phyloP scores from a whole-genome alignment of 257 asterid species.

The Agastache rugosa region DNA sequence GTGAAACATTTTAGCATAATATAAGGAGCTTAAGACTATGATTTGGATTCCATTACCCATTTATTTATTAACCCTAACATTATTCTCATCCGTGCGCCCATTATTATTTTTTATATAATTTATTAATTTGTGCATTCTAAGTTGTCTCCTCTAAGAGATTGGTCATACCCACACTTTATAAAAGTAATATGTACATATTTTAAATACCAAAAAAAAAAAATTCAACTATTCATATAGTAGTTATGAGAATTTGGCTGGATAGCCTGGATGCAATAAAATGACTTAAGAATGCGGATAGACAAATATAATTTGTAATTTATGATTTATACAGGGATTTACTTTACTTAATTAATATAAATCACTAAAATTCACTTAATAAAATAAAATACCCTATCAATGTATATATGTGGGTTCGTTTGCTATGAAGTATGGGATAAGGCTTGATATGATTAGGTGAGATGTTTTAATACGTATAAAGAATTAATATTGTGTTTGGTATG shows the following conservation, averaged over 20 bases:
- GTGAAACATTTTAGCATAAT: conserved; percentile 55
- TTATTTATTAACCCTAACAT: conserved; percentile 39
- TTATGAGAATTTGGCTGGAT: neutral
- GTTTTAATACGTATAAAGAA: too few species aligned
- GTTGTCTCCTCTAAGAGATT: conserved; percentile 38
- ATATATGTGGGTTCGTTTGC: too few species aligned
- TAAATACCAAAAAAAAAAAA: neutral
- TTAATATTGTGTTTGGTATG: too few species aligned
- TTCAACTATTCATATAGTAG: neutral
- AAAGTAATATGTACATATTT: neutral
- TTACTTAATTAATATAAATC: too few species aligned
- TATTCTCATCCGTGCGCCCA: conserved; percentile 66
- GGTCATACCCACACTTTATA: conserved; percentile 23
- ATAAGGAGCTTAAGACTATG: conserved; percentile 49
- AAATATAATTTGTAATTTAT: neutral
- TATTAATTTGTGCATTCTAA: conserved; percentile 38
- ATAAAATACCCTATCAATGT: too few species aligned
- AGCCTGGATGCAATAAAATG: neutral
- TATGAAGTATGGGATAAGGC: too few species aligned
- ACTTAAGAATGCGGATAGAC: neutral
- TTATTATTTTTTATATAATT: conserved; percentile 26
- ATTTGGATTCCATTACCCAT: conserved; percentile 53
- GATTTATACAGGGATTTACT: too few species aligned
- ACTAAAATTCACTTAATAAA: too few species aligned
- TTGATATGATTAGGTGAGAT: too few species aligned